Conservation (phyloP, 345 rosid genomes). For the Orychophragmus violaceus region DNA sequence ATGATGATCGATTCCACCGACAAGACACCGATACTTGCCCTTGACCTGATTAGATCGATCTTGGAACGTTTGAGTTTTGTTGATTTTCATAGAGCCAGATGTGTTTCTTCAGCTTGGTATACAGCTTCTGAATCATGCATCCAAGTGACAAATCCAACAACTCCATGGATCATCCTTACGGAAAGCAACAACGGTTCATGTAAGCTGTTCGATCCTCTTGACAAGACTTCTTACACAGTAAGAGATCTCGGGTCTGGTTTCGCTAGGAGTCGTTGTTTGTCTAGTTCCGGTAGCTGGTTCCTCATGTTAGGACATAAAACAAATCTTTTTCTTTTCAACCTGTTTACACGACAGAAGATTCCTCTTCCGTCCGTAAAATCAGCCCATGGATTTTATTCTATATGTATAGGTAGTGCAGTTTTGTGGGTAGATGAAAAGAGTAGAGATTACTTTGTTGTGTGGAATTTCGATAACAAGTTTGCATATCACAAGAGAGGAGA, state of each 20-base stretch:
- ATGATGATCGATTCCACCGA: no score
- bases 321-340: background rate
- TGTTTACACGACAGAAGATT: background rate
- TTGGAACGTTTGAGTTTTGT: no score
- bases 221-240: background rate
- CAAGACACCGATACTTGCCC: no score
- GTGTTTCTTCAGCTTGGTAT: no score
- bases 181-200: background rate
- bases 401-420: background rate
- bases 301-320: background rate
- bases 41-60: no score
- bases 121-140: no score
- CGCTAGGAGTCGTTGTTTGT: background rate
- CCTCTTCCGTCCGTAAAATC: background rate
- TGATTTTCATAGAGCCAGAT: no score
- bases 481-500: background rate
- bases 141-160: background rate
- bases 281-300: background rate
- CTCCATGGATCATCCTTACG: background rate
- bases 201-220: background rate
- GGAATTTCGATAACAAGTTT: background rate
- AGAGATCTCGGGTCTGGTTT: background rate
- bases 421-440: background rate
- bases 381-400: background rate
- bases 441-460: background rate